Conservation (phyloP, 768 basidiomycete genomes). For the Cyathus striatus region DNA sequence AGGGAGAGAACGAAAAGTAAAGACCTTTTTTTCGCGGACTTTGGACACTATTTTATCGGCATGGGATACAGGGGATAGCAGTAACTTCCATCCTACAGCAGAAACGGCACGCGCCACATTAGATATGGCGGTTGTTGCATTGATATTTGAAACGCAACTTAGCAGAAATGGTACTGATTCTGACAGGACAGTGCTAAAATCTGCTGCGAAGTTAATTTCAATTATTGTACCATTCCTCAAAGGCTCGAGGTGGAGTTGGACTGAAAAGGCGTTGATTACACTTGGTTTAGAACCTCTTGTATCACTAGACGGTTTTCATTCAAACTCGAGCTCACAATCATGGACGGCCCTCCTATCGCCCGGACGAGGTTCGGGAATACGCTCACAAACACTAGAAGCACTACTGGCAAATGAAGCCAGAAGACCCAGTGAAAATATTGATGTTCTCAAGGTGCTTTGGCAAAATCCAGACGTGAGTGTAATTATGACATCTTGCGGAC, state of each 20-base stretch:
- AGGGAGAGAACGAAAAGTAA: slow-evolving; percentile 57
- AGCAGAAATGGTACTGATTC: slow-evolving; percentile 57
- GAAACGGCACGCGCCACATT: slow-evolving; percentile 64
- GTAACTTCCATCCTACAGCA: slow-evolving; percentile 39
- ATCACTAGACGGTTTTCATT: slow-evolving; percentile 20
- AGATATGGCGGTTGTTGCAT: slow-evolving; percentile 61
- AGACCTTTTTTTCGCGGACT: slow-evolving; percentile 55
- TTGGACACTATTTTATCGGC: slow-evolving; percentile 46
- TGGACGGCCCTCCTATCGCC: slow-evolving; percentile 44
- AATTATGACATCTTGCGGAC: neutral
- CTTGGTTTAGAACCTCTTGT: slow-evolving; percentile 64
- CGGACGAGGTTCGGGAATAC: slow-evolving; percentile 54
- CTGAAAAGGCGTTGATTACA: slow-evolving; percentile 64
- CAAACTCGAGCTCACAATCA: too few relatives aligned
- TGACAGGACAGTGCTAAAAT: slow-evolving; percentile 59
- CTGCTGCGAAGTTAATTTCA: slow-evolving; percentile 46
- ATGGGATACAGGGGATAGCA: slow-evolving; percentile 34
- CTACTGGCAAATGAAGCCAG: slow-evolving; percentile 8
- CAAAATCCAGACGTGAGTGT: slow-evolving; percentile 60
- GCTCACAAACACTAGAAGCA: slow-evolving; percentile 41
- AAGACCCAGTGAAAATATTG: slow-evolving; percentile 24
- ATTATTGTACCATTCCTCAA: slow-evolving; percentile 32
- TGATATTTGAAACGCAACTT: slow-evolving; percentile 68
- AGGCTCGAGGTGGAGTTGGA: slow-evolving; percentile 44
- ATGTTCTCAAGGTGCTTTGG: slow-evolving; percentile 60